Evolutionary conservation across 1,284 basidiomycete species (phyloP), one percentile per base, ranked within the genome.

Genomic region (Apiotrichum gamsii): DNA sequence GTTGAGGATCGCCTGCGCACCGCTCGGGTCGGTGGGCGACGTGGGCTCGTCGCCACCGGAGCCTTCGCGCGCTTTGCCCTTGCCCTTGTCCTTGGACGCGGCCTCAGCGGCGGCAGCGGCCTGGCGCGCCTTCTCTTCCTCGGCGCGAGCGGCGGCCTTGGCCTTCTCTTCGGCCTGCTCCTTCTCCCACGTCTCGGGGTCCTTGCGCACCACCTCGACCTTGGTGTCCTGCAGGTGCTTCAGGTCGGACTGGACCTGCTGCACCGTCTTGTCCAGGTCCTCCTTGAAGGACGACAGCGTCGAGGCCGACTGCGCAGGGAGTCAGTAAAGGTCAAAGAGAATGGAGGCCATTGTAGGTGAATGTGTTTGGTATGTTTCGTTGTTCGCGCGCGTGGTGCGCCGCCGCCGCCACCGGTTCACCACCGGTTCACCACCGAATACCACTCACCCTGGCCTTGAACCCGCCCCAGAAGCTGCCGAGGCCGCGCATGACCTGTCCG

Each of bases 391-490:
- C 25, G 11, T 28, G 8, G 25, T 6, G 25, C 25, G 8, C 11
- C 25, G 25, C 8, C 11, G 25, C 25, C 25, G 25, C 25, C 25
- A 28, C 25, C 25, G n/a, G n/a, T n/a, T n/a, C n/a, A n/a, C n/a
- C n/a, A n/a, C n/a, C n/a, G n/a, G n/a, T n/a, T n/a, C n/a, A n/a
- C n/a, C n/a, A n/a, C n/a, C n/a, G n/a, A n/a, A n/a, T 2, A 15
- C 25, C 60, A 54, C 82, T 59, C 58, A 84, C 89, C 82, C 90
- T 87, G 69, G 85, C 86, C 74, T 82, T 81, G 63, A 91, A 85
- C 15, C 86, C 85, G 39, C 89, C 88, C 89, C 89, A 94, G 66
- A 90, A 84, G 28, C 57, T 58, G 18, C 59, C 84, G n/a, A 91
- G 74, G 59, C 85, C 82, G 18, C 85, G 85, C 42, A 91, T 80